Percentiles rank a stretch among this genome's conserved stretches.
Conservation (phyloP, 164 flowering plant genomes). For the Kingdonia uniflora region DNA sequence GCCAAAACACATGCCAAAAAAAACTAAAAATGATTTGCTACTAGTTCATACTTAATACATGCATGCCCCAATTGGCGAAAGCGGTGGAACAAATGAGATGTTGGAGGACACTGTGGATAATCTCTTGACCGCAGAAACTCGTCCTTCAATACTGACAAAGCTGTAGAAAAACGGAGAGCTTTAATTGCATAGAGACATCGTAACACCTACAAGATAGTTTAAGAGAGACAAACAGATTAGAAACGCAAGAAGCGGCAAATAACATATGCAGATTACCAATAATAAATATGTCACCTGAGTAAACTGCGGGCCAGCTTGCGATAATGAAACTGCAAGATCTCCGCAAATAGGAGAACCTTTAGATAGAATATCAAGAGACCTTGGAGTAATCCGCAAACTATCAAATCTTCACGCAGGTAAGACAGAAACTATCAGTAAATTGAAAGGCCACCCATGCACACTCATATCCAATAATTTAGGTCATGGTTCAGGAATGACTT, state of each 20-base stretch:
- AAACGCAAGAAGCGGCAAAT: background rate
- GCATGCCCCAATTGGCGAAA: constrained; percentile 98
- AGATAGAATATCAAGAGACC: constrained; percentile 96
- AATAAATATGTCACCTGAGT: constrained; percentile 55
- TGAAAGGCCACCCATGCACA: too few relatives aligned
- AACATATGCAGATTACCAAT: background rate
- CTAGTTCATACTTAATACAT: constrained; percentile 62
- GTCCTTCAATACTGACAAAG: constrained; percentile 86
- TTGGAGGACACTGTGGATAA: constrained; percentile 95
- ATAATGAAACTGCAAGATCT: constrained; percentile 93
- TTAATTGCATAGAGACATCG: constrained; percentile 86
- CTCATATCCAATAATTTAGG: too few relatives aligned
- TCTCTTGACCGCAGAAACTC: constrained; percentile 97
- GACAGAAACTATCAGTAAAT: too few relatives aligned
- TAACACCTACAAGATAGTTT: constrained; percentile 43
- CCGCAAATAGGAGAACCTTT: constrained; percentile 97
- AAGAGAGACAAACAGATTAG: constrained; percentile 8
- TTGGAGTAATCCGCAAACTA: constrained; percentile 90
- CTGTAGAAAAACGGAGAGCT: constrained; percentile 93
- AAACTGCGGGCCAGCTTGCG: constrained; percentile 97
- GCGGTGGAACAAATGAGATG: constrained; percentile 91
- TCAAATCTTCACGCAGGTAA: constrained; percentile 59
- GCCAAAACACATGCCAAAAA: too few relatives aligned
- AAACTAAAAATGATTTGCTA: background rate
- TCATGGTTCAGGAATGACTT: too few relatives aligned